phyloP scores from a whole-genome alignment of 345 rosid genomes.

The Corchorus capsularis region DNA sequence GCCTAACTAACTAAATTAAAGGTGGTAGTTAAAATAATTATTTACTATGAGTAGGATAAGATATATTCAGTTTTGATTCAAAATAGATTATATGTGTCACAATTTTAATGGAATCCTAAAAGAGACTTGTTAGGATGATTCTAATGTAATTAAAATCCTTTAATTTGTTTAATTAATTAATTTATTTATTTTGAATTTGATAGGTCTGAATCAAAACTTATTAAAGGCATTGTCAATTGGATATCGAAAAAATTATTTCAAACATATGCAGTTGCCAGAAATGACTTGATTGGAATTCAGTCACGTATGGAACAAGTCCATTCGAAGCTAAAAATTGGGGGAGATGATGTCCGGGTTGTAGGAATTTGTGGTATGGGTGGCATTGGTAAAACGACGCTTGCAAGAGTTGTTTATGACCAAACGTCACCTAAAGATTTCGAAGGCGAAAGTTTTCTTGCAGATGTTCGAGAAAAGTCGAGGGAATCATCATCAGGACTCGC shows the following conservation, averaged over 20 bases:
- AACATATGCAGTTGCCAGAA: background rate
- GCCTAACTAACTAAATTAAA: too few species aligned
- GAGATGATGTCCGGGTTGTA: background rate
- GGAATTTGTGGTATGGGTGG: slow-evolving; percentile 27
- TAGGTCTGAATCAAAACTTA: slow-evolving; percentile 5
- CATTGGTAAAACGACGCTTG: slow-evolving; percentile 29
- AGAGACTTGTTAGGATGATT: too few species aligned
- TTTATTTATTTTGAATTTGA: background rate
- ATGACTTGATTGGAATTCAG: background rate
- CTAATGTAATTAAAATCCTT: background rate
- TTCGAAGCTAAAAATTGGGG: background rate
- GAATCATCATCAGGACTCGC: background rate
- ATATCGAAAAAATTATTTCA: background rate
- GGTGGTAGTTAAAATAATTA: too few species aligned
- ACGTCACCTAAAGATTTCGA: slow-evolving; percentile 10
- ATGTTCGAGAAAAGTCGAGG: background rate
- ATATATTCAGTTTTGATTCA: too few species aligned
- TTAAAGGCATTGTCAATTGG: background rate
- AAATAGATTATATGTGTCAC: too few species aligned
- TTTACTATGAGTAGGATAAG: too few species aligned
- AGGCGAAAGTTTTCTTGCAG: slow-evolving; percentile 7
- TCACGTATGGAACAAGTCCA: background rate
- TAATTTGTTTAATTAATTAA: background rate
- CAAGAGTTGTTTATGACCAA: slow-evolving; percentile 15
- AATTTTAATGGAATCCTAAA: too few species aligned